Evolutionary conservation across 164 flowering plant species (phyloP).

Genomic region (Liriodendron chinense): DNA sequence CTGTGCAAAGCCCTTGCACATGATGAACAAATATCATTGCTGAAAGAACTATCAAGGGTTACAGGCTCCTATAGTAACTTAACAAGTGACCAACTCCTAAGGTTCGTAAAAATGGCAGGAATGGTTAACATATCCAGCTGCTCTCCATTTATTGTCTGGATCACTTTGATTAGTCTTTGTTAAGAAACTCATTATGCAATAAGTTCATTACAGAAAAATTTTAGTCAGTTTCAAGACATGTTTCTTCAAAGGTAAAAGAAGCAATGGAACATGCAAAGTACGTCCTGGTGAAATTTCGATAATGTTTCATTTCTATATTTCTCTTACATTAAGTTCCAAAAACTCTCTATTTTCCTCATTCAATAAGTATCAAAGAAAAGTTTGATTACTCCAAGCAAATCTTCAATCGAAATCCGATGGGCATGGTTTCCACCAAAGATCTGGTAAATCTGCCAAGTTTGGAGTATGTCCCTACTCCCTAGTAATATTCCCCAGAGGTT

Average conservation of each 20-base stretch:
- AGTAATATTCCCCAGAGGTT: conserved; percentile 15
- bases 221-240: background rate
- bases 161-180: background rate
- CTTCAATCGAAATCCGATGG: background rate
- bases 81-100: background rate
- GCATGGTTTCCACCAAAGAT: background rate
- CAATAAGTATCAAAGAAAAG: background rate
- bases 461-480: conserved; percentile 9
- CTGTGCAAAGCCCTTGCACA: background rate
- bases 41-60: background rate
- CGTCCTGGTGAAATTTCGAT: background rate
- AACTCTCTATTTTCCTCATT: background rate
- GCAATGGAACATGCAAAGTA: background rate
- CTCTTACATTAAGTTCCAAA: conserved; percentile 1
- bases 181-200: background rate
- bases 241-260: background rate
- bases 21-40: background rate
- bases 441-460: background rate
- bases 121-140: background rate
- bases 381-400: background rate
- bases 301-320: background rate
- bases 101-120: background rate
- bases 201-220: background rate
- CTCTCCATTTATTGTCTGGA: background rate
- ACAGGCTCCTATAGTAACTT: background rate